phyloP scores from a whole-genome alignment of 2,329 filamentous ascomycete genomes.

The Ceratocystis alfenasii region DNA sequence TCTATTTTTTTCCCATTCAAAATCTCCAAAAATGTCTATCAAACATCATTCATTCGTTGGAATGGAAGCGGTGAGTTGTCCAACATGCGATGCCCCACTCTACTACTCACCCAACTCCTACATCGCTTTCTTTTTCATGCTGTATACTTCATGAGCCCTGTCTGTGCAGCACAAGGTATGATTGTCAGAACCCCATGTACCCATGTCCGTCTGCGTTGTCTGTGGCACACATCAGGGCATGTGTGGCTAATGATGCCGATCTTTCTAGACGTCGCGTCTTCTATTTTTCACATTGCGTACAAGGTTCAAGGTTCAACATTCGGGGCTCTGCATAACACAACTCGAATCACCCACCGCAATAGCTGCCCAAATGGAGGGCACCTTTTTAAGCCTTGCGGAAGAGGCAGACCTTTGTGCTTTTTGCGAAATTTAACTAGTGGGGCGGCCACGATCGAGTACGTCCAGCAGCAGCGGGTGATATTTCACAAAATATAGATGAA shows the following conservation, averaged over 20 bases:
- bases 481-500: background rate
- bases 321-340: background rate
- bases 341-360: background rate
- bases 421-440: background rate
- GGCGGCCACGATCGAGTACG: background rate
- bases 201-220: conserved; percentile 8
- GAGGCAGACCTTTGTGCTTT: background rate
- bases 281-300: conserved; percentile 5
- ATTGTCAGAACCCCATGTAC: conserved; percentile 6
- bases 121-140: conserved; percentile 11
- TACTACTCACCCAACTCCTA: conserved; percentile 9
- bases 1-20: background rate
- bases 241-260: conserved; percentile 14
- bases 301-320: conserved; percentile 14
- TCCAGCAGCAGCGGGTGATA: background rate
- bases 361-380: background rate
- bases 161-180: conserved; percentile 11
- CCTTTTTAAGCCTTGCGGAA: background rate
- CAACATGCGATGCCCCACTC: conserved; percentile 8
- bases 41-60: conserved; percentile 1
- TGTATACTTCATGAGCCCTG: conserved; percentile 2
- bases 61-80: conserved; percentile 12
- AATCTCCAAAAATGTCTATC: background rate
- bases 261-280: conserved; percentile 15
- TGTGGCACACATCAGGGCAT: conserved; percentile 12